Evolutionary conservation across 2,329 filamentous ascomycete species (phyloP).

Genomic region (Didymella glomerata): DNA sequence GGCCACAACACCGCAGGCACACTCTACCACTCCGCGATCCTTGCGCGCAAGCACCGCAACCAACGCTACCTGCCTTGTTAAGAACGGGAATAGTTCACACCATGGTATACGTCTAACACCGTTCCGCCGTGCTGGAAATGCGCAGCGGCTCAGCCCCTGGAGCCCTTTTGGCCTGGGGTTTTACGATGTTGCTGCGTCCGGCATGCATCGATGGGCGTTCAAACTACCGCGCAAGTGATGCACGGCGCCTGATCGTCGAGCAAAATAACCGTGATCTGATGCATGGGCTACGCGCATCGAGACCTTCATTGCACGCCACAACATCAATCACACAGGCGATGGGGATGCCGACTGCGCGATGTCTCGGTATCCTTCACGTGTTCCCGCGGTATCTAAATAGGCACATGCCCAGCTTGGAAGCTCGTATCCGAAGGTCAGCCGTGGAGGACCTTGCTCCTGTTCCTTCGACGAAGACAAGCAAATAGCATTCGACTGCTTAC

Average conservation of each 20-base stretch:
- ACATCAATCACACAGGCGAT: background rate
- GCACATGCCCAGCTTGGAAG: background rate
- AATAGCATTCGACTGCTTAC: background rate
- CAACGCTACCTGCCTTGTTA: conserved; percentile 17
- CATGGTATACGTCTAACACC: background rate
- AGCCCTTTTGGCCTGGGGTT: background rate
- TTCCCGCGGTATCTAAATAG: background rate
- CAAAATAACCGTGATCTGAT: background rate
- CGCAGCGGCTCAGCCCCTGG: background rate
- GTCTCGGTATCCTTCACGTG: background rate
- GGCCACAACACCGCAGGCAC: background rate
- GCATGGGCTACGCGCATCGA: background rate
- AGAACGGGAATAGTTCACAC: conserved; percentile 1
- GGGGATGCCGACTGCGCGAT: background rate
- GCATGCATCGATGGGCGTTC: background rate
- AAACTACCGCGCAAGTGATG: background rate
- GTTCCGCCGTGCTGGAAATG: background rate
- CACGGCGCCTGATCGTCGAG: background rate
- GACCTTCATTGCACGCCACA: background rate
- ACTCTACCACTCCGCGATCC: background rate
- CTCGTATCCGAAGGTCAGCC: background rate
- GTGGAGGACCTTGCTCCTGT: background rate
- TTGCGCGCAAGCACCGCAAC: background rate
- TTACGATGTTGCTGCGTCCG: background rate
- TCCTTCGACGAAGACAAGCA: background rate